Evolutionary conservation across 305 asterid species (phyloP).

Genomic region (Petunia hybrid): DNA sequence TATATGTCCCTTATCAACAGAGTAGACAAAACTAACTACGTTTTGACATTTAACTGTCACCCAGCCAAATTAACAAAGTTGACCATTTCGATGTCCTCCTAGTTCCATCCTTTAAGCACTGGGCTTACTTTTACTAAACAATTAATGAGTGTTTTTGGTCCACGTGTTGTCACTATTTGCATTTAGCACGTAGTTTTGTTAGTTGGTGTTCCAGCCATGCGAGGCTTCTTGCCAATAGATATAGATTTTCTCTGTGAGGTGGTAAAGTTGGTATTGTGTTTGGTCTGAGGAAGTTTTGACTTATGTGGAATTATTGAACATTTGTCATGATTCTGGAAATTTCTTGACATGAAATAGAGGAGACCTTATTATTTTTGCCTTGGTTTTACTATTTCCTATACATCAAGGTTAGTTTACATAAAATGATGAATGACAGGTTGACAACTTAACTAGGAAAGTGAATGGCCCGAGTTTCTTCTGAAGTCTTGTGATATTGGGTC

Average conservation of each 20-base stretch:
- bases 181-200: neutral
- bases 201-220: neutral
- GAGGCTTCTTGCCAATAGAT: slow-evolving; percentile 16
- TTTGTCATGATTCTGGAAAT: neutral
- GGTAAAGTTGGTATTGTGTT: slow-evolving; percentile 7
- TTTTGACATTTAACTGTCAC: neutral
- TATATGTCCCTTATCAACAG: neutral
- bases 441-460: neutral
- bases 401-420: neutral
- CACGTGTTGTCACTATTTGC: neutral
- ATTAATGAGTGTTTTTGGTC: neutral
- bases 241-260: neutral
- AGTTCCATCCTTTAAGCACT: slow-evolving; percentile 9
- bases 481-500: slow-evolving; percentile 7
- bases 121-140: slow-evolving; percentile 5
- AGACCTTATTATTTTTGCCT: neutral
- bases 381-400: slow-evolving; percentile 1
- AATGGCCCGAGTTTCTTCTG: too few species aligned
- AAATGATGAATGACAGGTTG: neutral
- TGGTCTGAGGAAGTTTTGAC: neutral
- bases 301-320: neutral
- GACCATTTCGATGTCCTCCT: neutral
- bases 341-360: slow-evolving; percentile 26
- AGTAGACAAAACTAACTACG: neutral
- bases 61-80: neutral